Base-by-base conservation (phyloP, 1,284 basidiomycete species). In the Apiotrichum porosum region DNA sequence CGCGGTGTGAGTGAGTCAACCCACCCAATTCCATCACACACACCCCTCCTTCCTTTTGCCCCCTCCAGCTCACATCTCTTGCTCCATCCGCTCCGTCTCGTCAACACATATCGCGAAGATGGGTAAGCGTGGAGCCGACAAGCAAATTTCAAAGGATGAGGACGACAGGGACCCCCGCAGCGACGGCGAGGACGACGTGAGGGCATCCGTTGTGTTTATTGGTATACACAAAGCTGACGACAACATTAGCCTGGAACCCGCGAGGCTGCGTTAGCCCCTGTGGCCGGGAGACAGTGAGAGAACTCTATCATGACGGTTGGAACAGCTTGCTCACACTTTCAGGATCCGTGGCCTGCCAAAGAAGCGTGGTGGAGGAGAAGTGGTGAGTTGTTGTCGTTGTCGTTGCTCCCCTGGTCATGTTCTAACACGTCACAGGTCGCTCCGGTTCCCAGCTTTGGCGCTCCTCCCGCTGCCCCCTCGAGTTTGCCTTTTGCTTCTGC, bases 41-140 rank as follows among this genome's bases (percentile, higher is more conserved):
- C n/a, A n/a, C n/a, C n/a, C n/a, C n/a, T n/a, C n/a, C n/a, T n/a
- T n/a, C n/a, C n/a, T n/a, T n/a, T n/a, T n/a, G n/a, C n/a, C n/a
- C n/a, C n/a, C n/a, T n/a, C n/a, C n/a, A n/a, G n/a, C n/a, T n/a
- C n/a, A n/a, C n/a, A n/a, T n/a, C n/a, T n/a, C n/a, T n/a, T n/a
- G n/a, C n/a, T n/a, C n/a, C n/a, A n/a, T n/a, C n/a, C n/a, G n/a
- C n/a, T n/a, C n/a, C n/a, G n/a, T n/a, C n/a, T n/a, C n/a, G n/a
- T n/a, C n/a, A n/a, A n/a, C n/a, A n/a, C n/a, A n/a, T n/a, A n/a
- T n/a, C n/a, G n/a, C n/a, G 31, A 54, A 28, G 8, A 74, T 74
- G 72, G 70, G 58, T 78, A 89, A 88, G 73, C 80, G 86, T 65
- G 79, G 77, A 46, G 87, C 86, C 61, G 85, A 87, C 41, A 80